Conservation (phyloP, 2,329 filamentous ascomycete species). For the Nothophaeocryptopus gaeumannii region DNA sequence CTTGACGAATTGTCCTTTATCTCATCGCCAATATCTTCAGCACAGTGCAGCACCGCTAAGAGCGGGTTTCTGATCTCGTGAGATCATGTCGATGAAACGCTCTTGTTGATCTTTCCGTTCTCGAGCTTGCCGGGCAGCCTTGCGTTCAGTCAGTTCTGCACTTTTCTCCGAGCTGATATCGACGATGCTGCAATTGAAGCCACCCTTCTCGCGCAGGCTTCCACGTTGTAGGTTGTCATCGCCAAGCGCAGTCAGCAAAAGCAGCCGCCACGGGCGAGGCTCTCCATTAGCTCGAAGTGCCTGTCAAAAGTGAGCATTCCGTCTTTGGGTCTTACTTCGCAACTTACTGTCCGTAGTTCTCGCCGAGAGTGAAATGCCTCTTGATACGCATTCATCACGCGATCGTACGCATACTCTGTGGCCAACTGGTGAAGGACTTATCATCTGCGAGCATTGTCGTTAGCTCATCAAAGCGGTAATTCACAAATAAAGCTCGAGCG, state of each 20-base stretch:
- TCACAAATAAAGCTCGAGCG: constrained; percentile 47
- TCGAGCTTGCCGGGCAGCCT: constrained; percentile 42
- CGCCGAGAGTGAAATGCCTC: constrained; percentile 40
- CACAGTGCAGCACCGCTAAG: constrained; percentile 41
- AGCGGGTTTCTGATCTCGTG: constrained; percentile 41
- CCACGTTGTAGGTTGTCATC: constrained; percentile 37
- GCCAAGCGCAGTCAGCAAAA: constrained; percentile 43
- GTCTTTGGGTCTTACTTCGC: no score
- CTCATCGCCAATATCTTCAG: constrained; percentile 42
- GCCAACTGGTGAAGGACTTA: constrained; percentile 46
- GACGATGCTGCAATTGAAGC: constrained; percentile 47
- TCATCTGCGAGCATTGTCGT: constrained; percentile 41
- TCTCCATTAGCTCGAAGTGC: constrained; percentile 42
- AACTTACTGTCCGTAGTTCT: constrained; percentile 35
- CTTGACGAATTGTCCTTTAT: constrained; percentile 18
- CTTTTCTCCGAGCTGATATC: constrained; percentile 48
- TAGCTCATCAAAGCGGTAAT: constrained; percentile 46
- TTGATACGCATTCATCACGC: constrained; percentile 45
- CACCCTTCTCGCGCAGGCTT: constrained; percentile 36
- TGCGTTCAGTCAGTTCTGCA: constrained; percentile 42
- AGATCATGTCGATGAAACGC: constrained; percentile 47
- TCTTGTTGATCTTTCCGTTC: constrained; percentile 48
- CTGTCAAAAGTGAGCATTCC: no score
- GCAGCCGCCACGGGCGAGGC: constrained; percentile 40
- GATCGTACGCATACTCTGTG: constrained; percentile 47